Percentiles rank a stretch among this genome's conserved stretches.
Conservation (phyloP, 176 grass and related monocot genomes). For the Poa annua region DNA sequence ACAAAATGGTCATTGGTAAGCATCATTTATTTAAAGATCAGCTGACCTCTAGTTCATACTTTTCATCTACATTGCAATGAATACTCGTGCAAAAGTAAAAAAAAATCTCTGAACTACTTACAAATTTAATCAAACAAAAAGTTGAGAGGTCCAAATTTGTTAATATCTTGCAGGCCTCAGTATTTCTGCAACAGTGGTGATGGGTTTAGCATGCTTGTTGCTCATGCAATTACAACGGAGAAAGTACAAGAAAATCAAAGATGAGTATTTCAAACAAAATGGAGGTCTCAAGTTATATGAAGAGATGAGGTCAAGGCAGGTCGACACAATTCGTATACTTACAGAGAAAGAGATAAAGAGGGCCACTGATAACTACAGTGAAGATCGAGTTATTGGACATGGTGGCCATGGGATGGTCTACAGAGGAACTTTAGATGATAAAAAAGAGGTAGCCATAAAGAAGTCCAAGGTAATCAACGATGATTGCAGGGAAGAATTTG, state of each 20-base stretch:
- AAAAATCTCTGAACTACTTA: neutral
- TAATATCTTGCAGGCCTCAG: conserved; percentile 3
- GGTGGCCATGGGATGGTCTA: neutral
- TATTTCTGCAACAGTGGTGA: neutral
- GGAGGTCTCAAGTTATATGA: conserved; percentile 18
- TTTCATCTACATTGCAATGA: neutral
- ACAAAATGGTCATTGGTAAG: conserved; percentile 9
- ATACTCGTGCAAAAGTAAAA: neutral
- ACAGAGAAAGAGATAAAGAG: conserved; percentile 3
- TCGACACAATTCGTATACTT: conserved; percentile 15
- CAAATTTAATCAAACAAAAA: neutral
- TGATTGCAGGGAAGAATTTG: conserved; percentile 2
- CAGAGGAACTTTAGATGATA: neutral
- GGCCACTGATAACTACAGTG: neutral
- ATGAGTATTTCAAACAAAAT: conserved; percentile 26
- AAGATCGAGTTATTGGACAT: neutral
- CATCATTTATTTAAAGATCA: neutral
- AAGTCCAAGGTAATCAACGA: conserved; percentile 3
- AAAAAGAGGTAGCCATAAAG: neutral
- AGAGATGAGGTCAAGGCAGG: conserved; percentile 17
- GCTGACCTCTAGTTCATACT: neutral
- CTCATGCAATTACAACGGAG: neutral
- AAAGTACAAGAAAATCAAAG: neutral
- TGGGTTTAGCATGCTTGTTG: neutral
- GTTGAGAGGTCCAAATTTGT: neutral